phyloP scores from a whole-genome alignment of 768 basidiomycete species.

The Tylopilus cervinicoccineus region DNA sequence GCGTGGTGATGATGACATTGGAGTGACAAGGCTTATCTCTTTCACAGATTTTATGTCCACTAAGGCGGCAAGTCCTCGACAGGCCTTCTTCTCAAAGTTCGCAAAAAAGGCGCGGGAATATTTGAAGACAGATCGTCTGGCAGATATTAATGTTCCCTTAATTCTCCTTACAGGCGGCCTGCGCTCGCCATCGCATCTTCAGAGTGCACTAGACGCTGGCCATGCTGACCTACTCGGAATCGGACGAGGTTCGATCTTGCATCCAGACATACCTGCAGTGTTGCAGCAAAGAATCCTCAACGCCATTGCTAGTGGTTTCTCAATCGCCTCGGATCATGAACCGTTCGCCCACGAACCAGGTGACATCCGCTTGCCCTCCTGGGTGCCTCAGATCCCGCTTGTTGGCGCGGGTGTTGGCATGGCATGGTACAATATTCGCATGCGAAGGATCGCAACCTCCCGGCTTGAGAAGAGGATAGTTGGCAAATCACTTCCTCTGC shows the following conservation, averaged over 20 bases:
- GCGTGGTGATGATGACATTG: slow-evolving; percentile 7
- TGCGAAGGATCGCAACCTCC: slow-evolving; percentile 45
- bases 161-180: slow-evolving; percentile 83
- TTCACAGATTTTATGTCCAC: slow-evolving; percentile 42
- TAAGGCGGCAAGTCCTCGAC: slow-evolving; percentile 38
- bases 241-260: slow-evolving; percentile 60
- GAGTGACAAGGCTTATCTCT: neutral
- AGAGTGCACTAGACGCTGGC: slow-evolving; percentile 44
- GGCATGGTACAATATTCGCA: slow-evolving; percentile 65
- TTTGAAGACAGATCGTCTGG: slow-evolving; percentile 34
- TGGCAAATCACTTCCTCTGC: slow-evolving; percentile 1
- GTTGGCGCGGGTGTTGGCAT: slow-evolving; percentile 60
- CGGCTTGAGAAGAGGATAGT: slow-evolving; percentile 1
- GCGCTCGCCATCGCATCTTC: slow-evolving; percentile 52
- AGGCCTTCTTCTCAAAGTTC: slow-evolving; percentile 72
- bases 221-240: slow-evolving; percentile 78
- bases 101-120: slow-evolving; percentile 50
- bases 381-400: slow-evolving; percentile 48
- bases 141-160: slow-evolving; percentile 41
- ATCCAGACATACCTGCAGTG: slow-evolving; percentile 54
- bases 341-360: slow-evolving; percentile 41
- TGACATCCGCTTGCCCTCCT: slow-evolving; percentile 17
- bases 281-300: slow-evolving; percentile 22
- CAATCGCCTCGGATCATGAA: slow-evolving; percentile 18
- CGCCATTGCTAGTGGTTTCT: slow-evolving; percentile 4